Evolutionary conservation across 495 filamentous ascomycete species (phyloP).

Genomic region (Talaromyces trachyspermus): DNA sequence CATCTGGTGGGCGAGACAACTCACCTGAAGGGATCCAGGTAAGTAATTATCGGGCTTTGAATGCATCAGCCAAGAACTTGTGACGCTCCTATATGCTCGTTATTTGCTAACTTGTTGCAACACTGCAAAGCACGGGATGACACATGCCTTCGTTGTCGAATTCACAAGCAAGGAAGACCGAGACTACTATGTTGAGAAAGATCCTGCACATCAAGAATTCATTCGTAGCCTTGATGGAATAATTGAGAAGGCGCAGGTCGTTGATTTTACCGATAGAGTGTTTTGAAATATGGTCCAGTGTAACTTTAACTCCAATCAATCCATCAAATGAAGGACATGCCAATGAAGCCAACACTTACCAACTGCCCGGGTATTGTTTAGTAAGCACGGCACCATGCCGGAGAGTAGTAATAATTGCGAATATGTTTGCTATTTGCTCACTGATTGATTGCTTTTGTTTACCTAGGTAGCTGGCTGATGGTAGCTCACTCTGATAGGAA

Average conservation of each 20-base stretch:
- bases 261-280: conserved; percentile 31
- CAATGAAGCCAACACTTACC: too few species aligned
- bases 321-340: too few species aligned
- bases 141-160: conserved; percentile 29
- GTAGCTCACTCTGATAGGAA: too few species aligned
- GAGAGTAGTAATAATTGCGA: too few species aligned
- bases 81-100: background rate
- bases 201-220: conserved; percentile 33
- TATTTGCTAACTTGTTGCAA: conserved; percentile 1
- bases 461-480: too few species aligned
- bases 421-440: too few species aligned
- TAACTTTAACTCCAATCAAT: too few species aligned
- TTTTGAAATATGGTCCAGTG: conserved; percentile 7
- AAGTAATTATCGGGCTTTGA: too few species aligned
- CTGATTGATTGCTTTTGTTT: too few species aligned
- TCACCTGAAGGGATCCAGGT: conserved; percentile 60
- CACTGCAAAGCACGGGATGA: conserved; percentile 5
- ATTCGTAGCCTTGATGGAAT: conserved; percentile 22
- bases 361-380: too few species aligned
- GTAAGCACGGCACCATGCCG: too few species aligned
- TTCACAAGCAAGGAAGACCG: conserved; percentile 31
- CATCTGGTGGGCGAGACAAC: conserved; percentile 55
- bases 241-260: conserved; percentile 33
- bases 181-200: conserved; percentile 35
- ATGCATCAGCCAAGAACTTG: too few species aligned